phyloP scores from a whole-genome alignment of 176 grass and related monocot species.

The Oryza glumipatula region DNA sequence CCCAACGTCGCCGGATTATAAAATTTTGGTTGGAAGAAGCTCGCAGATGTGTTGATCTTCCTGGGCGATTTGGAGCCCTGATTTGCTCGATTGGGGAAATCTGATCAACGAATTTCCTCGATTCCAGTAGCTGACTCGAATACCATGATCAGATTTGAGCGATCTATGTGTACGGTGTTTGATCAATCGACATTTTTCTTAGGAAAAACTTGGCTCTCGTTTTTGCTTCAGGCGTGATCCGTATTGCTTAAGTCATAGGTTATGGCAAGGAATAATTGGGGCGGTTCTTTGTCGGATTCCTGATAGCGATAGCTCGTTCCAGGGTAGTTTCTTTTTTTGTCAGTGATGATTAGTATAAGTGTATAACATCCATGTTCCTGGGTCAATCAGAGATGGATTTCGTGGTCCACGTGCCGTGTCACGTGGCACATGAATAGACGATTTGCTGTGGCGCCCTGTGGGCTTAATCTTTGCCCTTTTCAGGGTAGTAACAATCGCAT shows the following conservation, averaged over 20 bases:
- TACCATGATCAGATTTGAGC: conserved; percentile 16
- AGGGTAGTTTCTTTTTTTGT: neutral
- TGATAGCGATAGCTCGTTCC: neutral
- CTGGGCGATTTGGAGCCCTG: conserved; percentile 1
- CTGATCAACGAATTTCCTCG: neutral
- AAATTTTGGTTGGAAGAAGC: neutral
- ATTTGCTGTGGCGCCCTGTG: neutral
- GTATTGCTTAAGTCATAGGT: neutral
- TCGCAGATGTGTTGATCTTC: neutral
- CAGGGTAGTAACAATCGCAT: neutral
- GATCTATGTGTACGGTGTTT: neutral
- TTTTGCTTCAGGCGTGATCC: neutral
- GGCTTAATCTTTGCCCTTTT: conserved; percentile 23
- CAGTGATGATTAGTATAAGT: neutral
- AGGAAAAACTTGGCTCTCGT: neutral
- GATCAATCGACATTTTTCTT: neutral
- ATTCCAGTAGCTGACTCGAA: neutral
- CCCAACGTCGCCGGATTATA: conserved; percentile 5
- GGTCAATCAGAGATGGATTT: neutral
- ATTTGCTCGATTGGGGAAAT: conserved; percentile 16
- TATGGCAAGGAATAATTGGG: neutral
- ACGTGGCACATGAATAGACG: conserved; percentile 7
- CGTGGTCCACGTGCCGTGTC: neutral
- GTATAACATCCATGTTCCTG: neutral
- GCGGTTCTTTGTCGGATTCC: neutral